phyloP scores from a whole-genome alignment of 306 rosid species.

The Chamaecrista fasciculata region DNA sequence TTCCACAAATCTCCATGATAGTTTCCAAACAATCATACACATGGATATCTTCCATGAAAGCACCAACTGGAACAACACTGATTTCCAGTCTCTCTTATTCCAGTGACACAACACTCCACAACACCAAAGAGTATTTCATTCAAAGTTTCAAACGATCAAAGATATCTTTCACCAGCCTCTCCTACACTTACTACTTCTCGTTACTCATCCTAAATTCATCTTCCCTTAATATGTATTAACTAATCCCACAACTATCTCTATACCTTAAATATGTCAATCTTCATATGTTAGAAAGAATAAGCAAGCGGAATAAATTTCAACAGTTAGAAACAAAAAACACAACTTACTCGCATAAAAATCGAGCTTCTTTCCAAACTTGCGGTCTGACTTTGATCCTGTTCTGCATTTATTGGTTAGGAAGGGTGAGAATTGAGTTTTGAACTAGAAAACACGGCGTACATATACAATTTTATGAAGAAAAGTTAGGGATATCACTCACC shows the following conservation, averaged over 20 bases:
- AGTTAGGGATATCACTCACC: background rate
- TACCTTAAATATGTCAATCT: background rate
- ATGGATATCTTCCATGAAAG: background rate
- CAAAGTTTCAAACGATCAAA: background rate
- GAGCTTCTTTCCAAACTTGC: constrained; percentile 41
- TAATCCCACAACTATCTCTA: background rate
- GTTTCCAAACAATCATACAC: background rate
- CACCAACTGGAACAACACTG: background rate
- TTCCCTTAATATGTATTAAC: background rate
- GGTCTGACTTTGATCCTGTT: constrained; percentile 29
- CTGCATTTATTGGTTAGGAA: constrained; percentile 24
- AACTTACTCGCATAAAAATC: constrained; percentile 46
- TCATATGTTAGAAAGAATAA: background rate
- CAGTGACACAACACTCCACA: too few species aligned
- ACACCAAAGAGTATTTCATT: background rate
- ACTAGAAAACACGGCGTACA: background rate
- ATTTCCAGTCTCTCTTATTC: too few species aligned
- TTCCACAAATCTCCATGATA: background rate
- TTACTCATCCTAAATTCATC: background rate
- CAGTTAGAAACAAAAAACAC: background rate
- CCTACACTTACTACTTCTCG: background rate
- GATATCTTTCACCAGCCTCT: background rate
- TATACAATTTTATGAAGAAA: background rate
- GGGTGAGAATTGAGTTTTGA: background rate
- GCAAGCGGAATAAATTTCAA: background rate